Evolutionary conservation across 805 yeast genomes (phyloP), one percentile per base, ranked within the genome.

Genomic region (Hanseniaspora jakobsenii): DNA sequence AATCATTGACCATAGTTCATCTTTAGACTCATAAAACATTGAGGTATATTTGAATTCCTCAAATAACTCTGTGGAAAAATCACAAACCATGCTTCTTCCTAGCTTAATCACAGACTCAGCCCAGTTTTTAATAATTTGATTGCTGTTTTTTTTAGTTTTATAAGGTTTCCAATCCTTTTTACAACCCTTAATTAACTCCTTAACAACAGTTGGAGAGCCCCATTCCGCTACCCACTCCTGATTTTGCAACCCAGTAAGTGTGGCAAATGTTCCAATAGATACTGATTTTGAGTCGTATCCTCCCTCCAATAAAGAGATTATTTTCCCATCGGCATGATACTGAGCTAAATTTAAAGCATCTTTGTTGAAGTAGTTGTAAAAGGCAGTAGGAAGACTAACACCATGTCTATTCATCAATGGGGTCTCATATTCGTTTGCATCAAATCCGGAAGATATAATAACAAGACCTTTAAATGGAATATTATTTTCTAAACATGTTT

Each of bases 271-370:
- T 10, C 94, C 94, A 1, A 91, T 79, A 1, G 78, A 61, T 14
- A 83, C 66, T 0, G 94, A 94, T 3, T 81, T 80, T 53, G 82
- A 86, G 0, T 91, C 78, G 56, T 83, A 83, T 1, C 94, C 94
- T 21, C 94, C 94, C 62, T 83, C 94, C 50, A 83, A 61, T 18
- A 83, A 59, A 1, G 93, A 81, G 0, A 83, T 51, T 0, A 82
- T 64, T 48, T 73, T 73, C 9, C 87, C 81, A 9, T 68, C 60
- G 5, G 78, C 63, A 53, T 72, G 80, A 38, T 71, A 66, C 47
- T 78, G 71, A 4, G 91, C 82, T 36, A 83, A 60, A 44, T 69
- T 71, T n/a, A 77, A 74, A 1, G 81, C 77, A 58, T 83, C 94
- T 29, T 69, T 67, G 4, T 93, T 78, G 55, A 83, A 82, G 32